phyloP scores from a whole-genome alignment of 2,329 filamentous ascomycete genomes.

The Nemania sp. region DNA sequence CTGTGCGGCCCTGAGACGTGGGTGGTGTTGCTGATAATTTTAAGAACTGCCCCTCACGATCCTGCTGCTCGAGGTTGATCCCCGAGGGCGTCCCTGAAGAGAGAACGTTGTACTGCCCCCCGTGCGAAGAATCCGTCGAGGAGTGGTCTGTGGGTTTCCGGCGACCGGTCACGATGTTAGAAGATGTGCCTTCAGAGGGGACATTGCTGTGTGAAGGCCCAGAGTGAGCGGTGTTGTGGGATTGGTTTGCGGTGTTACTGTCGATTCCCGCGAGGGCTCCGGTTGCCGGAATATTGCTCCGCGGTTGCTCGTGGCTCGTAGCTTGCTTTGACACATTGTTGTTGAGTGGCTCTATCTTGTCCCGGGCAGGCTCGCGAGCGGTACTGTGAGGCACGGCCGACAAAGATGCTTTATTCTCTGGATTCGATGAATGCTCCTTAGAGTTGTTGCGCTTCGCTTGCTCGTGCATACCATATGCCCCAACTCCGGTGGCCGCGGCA shows the following conservation, averaged over 20 bases:
- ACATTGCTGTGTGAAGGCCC: background rate
- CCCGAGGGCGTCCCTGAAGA: slow-evolving; percentile 46
- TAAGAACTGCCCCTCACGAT: background rate
- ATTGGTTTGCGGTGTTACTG: background rate
- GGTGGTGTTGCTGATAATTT: background rate
- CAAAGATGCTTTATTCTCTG: background rate
- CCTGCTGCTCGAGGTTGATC: slow-evolving; percentile 35
- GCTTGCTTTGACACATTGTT: background rate
- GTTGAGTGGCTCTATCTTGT: background rate
- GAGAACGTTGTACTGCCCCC: slow-evolving; percentile 40
- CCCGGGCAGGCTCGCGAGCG: background rate
- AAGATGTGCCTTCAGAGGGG: background rate
- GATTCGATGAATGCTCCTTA: background rate
- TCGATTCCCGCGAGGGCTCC: slow-evolving; percentile 5
- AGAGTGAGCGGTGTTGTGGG: background rate
- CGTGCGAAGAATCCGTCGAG: background rate
- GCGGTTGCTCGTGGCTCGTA: background rate
- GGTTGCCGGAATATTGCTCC: background rate
- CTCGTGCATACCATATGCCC: slow-evolving; percentile 28
- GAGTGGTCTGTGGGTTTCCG: background rate
- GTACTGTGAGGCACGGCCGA: background rate
- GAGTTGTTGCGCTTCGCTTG: slow-evolving; percentile 17
- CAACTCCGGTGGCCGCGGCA: slow-evolving; percentile 21
- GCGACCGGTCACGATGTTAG: background rate
- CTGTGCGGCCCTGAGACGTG: background rate